Evolutionary conservation across 1,284 basidiomycete species (phyloP).

Genomic region (Veloporphyrellus conicus): DNA sequence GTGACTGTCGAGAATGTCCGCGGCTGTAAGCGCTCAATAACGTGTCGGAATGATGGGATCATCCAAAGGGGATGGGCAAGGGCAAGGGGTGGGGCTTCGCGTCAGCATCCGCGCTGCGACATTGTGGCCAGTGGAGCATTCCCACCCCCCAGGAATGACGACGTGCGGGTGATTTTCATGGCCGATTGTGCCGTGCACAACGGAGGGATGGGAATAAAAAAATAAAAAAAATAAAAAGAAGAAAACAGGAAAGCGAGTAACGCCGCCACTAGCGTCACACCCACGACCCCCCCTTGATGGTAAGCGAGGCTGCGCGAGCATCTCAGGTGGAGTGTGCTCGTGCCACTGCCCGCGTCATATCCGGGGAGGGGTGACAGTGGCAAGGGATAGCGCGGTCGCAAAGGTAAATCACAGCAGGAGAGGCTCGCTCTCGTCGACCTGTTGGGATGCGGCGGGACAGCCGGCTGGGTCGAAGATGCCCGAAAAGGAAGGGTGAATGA

Average conservation of each 20-base stretch:
- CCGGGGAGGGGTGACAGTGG: not conserved
- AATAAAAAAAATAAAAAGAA: conserved; percentile 11
- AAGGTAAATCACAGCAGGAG: conserved; percentile 26
- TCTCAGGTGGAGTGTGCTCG: no score
- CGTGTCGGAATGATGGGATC: no score
- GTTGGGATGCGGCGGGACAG: conserved; percentile 16
- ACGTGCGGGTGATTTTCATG: no score
- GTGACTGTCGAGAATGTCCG: not conserved
- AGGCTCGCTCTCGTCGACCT: conserved; percentile 2
- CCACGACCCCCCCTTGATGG: no score
- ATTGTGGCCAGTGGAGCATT: no score
- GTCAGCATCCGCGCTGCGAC: not conserved
- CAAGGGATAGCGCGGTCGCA: not conserved
- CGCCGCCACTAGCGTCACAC: no score
- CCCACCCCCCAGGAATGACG: no score
- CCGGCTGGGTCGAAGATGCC: conserved; percentile 19
- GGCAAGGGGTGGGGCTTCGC: not conserved
- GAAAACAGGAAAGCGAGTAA: no score
- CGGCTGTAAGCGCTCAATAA: no score
- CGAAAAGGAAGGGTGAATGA: conserved; percentile 28
- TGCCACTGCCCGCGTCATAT: no score
- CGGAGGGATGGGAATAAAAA: not conserved
- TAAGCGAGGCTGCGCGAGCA: conserved; percentile 1
- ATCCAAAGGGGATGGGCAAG: no score
- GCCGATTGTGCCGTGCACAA: not conserved